Evolutionary conservation across 805 yeast species (phyloP).

Genomic region (Suhomyces sp.): DNA sequence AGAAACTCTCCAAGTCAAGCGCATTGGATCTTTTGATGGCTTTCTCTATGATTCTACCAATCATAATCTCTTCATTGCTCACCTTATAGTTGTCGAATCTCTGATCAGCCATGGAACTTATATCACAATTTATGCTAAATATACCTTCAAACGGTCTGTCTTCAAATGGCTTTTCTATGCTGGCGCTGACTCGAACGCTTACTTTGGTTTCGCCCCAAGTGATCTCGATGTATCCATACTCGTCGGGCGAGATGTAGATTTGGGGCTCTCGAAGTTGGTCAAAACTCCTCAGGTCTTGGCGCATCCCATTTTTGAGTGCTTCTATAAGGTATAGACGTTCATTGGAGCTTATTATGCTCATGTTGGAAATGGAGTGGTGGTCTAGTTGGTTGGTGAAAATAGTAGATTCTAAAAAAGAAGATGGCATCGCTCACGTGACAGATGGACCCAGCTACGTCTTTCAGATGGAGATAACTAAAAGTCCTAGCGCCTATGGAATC

Average conservation of each 20-base stretch:
- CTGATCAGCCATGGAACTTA: constrained; percentile 86
- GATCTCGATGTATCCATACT: constrained; percentile 80
- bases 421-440: background rate
- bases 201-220: constrained; percentile 70
- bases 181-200: constrained; percentile 70
- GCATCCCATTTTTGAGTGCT: constrained; percentile 56
- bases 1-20: constrained; percentile 82
- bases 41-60: constrained; percentile 82
- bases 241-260: constrained; percentile 60
- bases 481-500: no score
- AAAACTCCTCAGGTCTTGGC: constrained; percentile 68
- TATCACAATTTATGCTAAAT: constrained; percentile 79
- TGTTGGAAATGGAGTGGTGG: background rate
- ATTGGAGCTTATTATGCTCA: constrained; percentile 28
- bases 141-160: constrained; percentile 94
- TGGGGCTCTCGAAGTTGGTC: constrained; percentile 62
- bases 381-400: background rate
- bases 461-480: no score
- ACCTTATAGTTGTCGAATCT: constrained; percentile 71
- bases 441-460: no score
- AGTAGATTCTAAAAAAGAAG: background rate
- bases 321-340: constrained; percentile 62
- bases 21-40: constrained; percentile 90
- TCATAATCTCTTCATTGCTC: constrained; percentile 76
- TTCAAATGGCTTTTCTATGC: constrained; percentile 74